A percentile compares a stretch with the other conserved stretches of the same genome.
phyloP scores from a whole-genome alignment of 2,329 filamentous ascomycete genomes.

The Tympanopsis confertula region DNA sequence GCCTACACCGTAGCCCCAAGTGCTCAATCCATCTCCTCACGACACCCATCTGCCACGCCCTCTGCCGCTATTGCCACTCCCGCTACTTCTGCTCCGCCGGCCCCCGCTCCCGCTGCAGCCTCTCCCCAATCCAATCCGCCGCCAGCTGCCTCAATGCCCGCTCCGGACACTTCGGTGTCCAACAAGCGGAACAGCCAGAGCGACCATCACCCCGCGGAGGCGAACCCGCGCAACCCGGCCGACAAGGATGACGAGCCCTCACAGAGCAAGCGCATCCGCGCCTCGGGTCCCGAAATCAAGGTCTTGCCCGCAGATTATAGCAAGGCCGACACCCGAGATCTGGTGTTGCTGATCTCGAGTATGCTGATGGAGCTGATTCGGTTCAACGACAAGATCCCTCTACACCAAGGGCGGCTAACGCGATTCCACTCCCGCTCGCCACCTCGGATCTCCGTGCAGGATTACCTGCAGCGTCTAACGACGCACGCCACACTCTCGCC shows the following conservation, averaged over 20 bases:
- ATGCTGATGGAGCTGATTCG: slow-evolving; percentile 59
- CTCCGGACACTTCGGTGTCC: background rate
- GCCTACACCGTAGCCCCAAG: background rate
- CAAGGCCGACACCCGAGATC: slow-evolving; percentile 44
- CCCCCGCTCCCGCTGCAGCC: background rate
- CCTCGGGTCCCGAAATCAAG: background rate
- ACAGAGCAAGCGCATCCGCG: background rate
- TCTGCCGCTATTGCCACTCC: too few relatives aligned
- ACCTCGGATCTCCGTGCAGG: slow-evolving; percentile 51
- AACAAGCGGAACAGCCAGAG: slow-evolving; percentile 1
- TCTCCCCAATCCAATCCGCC: background rate
- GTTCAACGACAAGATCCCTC: slow-evolving; percentile 51
- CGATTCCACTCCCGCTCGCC: slow-evolving; percentile 56
- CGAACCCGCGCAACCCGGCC: background rate
- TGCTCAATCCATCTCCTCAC: background rate
- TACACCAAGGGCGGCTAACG: slow-evolving; percentile 49
- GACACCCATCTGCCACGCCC: background rate
- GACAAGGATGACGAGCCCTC: background rate
- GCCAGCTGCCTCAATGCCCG: slow-evolving; percentile 1
- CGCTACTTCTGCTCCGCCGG: background rate
- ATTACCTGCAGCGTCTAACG: slow-evolving; percentile 53
- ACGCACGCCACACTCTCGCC: slow-evolving; percentile 55
- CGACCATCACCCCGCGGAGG: background rate
- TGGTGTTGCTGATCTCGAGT: slow-evolving; percentile 49
- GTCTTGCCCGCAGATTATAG: slow-evolving; percentile 35